Conservation (phyloP, 768 basidiomycete genomes). For the Leccinum truebloodii region DNA sequence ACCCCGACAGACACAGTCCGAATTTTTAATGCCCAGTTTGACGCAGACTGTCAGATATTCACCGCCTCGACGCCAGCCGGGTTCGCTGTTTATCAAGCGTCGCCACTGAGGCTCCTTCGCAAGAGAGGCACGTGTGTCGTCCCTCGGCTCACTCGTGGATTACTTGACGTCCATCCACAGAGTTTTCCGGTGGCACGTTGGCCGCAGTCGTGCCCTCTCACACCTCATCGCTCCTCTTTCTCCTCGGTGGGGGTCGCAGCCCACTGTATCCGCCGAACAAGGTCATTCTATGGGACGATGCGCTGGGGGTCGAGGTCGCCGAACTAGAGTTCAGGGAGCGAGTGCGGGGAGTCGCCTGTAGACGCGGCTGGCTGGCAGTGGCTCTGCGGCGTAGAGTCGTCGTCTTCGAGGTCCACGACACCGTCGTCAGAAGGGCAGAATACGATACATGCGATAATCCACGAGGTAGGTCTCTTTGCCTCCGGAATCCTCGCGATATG, state of each 20-base stretch:
- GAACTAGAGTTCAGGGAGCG: conserved; percentile 88
- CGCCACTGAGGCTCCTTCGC: conserved; percentile 74
- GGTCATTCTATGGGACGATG: conserved; percentile 88
- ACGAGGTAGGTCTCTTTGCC: conserved; percentile 51
- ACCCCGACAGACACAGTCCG: conserved; percentile 72
- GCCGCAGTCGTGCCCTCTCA: conserved; percentile 78
- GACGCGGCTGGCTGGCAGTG: conserved; percentile 84
- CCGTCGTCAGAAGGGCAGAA: conserved; percentile 64
- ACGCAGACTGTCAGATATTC: conserved; percentile 79
- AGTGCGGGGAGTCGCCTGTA: conserved; percentile 76
- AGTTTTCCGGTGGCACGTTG: conserved; percentile 77
- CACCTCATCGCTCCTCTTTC: conserved; percentile 78
- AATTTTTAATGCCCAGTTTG: conserved; percentile 77
- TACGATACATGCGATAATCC: conserved; percentile 91
- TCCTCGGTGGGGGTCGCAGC: conserved; percentile 85
- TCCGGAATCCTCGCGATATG: conserved; percentile 4
- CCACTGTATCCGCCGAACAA: conserved; percentile 92
- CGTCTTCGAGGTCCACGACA: conserved; percentile 68
- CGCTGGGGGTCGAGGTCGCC: conserved; percentile 71
- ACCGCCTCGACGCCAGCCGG: conserved; percentile 77
- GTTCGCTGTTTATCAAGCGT: conserved; percentile 79
- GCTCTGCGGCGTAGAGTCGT: conserved; percentile 78
- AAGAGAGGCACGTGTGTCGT: conserved; percentile 65
- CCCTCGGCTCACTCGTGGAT: background rate
- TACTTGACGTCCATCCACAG: conserved; percentile 40